phyloP scores from a whole-genome alignment of 768 basidiomycete species.

The Kwoniella sp. region DNA sequence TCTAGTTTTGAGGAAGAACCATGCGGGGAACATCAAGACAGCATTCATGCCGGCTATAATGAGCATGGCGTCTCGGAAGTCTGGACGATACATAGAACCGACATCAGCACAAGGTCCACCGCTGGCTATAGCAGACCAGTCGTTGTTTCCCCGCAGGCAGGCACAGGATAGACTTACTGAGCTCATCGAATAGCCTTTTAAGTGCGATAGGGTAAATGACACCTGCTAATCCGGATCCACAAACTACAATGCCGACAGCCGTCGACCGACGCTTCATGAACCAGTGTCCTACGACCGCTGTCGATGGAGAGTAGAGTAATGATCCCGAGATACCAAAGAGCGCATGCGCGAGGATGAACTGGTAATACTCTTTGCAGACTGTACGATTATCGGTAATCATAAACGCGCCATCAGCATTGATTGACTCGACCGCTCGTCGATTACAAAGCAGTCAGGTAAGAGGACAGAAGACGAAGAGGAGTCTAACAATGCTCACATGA shows the following conservation, averaged over 20 bases:
- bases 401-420: too few relatives aligned
- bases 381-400: too few relatives aligned
- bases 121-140: too few relatives aligned
- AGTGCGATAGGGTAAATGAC: constrained; percentile 53
- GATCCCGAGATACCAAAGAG: constrained; percentile 47
- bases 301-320: constrained; percentile 45
- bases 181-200: constrained; percentile 35
- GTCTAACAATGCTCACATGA: constrained; percentile 54
- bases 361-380: constrained; percentile 53
- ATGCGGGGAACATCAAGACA: constrained; percentile 46
- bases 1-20: constrained; percentile 51
- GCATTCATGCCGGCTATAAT: constrained; percentile 50
- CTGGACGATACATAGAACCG: too few relatives aligned
- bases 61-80: constrained; percentile 46
- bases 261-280: constrained; percentile 46
- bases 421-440: too few relatives aligned
- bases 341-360: constrained; percentile 51
- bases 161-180: constrained; percentile 44
- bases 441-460: too few relatives aligned
- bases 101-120: too few relatives aligned
- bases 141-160: too few relatives aligned
- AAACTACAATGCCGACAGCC: constrained; percentile 48
- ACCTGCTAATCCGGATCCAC: constrained; percentile 49
- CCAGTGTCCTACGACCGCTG: constrained; percentile 52
- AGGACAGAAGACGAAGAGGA: too few relatives aligned